Evolutionary conservation across 257 asterid species (phyloP).

Genomic region (Nicotiana undulata): DNA sequence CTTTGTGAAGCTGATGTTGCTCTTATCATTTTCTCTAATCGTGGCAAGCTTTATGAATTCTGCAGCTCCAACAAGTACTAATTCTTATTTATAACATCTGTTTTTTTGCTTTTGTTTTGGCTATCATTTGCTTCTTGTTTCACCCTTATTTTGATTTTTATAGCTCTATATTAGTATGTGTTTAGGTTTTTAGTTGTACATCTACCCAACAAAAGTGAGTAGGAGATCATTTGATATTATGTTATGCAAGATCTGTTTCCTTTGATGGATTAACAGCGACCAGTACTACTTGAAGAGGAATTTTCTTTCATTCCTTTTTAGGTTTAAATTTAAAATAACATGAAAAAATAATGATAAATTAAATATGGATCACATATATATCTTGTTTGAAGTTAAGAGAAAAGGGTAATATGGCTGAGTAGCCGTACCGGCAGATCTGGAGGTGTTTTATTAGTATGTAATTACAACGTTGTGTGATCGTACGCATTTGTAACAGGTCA

Average conservation of each 20-base stretch:
- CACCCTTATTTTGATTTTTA: background rate
- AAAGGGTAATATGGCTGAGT: too few species aligned
- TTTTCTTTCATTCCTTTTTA: too few species aligned
- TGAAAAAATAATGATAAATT: background rate
- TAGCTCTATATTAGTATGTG: background rate
- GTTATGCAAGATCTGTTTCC: background rate
- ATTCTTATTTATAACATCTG: background rate
- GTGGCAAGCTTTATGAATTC: conserved; percentile 92
- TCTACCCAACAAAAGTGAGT: background rate
- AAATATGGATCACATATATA: too few species aligned
- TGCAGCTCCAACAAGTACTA: conserved; percentile 72
- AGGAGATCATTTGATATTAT: background rate
- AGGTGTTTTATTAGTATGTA: background rate
- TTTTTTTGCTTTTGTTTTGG: background rate
- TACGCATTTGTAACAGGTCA: too few species aligned
- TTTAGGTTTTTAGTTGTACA: background rate
- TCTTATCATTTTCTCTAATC: conserved; percentile 75
- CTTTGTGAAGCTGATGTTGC: conserved; percentile 84
- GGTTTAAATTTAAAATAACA: background rate
- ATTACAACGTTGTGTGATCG: background rate
- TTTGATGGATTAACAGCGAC: too few species aligned
- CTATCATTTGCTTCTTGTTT: background rate
- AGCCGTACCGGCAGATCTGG: background rate
- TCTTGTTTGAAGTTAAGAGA: too few species aligned
- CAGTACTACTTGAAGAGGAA: background rate